Base-by-base conservation (phyloP, 2,329 filamentous ascomycete genomes). In the Graphium sp. region DNA sequence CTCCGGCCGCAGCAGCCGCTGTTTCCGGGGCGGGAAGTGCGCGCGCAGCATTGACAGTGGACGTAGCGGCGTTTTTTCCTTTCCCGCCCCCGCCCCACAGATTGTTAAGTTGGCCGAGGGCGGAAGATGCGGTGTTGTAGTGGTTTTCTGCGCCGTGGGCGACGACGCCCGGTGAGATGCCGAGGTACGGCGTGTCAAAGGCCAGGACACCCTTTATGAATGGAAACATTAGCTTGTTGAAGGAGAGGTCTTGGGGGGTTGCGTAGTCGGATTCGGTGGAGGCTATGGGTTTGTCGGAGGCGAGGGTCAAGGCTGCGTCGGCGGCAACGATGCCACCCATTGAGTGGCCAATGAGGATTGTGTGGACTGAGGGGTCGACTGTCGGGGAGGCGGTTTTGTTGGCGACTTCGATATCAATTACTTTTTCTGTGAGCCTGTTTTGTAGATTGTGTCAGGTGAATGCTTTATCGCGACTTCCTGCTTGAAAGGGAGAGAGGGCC, bases 241-340 rank as follows among this genome's bases (percentile, higher is more conserved):
- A 55, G 13, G 48, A 34, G 20, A 52, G 54, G 41, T 54, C 53
- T 33, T 56, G 48, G 20, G 57, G 56, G n/a, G n/a, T n/a, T n/a
- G n/a, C n/a, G n/a, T n/a, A n/a, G n/a, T n/a, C n/a, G n/a, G n/a
- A n/a, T n/a, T n/a, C n/a, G n/a, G n/a, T n/a, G n/a, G n/a, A n/a
- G 37, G 60, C 56, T 37, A 72, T 62, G 33, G 64, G 62, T 35
- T 53, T 50, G 31, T 72, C 66, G 6, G 59, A 62, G 1, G 63
- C 56, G 29, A 95, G 66, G 22, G 74, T 66, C 40, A 94, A 68
- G 36, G 87, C 62, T 10, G 83, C 78, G 47, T 95, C 89, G 19
- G 84, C 87, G 8, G 83, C 87, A 26, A 95, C 84, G 42, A 95
- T 94, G 41, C 89, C 89, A 40, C 80, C 80, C 80, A 79, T 94